Base-by-base conservation (phyloP, 495 filamentous ascomycete genomes). In the Lasiosphaeria hispida region DNA sequence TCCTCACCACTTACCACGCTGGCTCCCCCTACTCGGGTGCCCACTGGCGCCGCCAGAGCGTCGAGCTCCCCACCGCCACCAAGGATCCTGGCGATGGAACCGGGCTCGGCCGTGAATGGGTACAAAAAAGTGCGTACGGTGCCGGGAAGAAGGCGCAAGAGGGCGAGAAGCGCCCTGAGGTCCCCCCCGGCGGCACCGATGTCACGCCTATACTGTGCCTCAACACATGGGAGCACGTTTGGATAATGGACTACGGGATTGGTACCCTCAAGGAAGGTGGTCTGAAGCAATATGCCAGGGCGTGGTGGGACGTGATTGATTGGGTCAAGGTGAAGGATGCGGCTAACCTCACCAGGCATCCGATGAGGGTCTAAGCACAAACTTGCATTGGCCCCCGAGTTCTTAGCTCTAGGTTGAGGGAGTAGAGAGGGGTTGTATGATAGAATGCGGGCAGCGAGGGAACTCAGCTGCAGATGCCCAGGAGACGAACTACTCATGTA, bases 181-280 rank as follows among this genome's bases (percentile, higher is more conserved):
- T 81, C 58, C 82, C 85, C 11, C 87, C 86, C 14, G 88, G 91
- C 6, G 91, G 89, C 10, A 73, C 83, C 50, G 81, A 89, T 52
- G 64, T 92, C 14, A 74, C 83, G 53, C 91, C 93, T 4, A 74
- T 97, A 59, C 75, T 97, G 56, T 96, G 92, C 64, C 80, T 97
- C 44, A 97, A 94, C 71, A 96, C 91, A 23, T 98, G 94, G 94
- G 87, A 97, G 77, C 94, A 98, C 72, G 88, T 86, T 2, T 98
- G 89, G 85, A 73, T 97, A 71, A 80, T 79, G 58, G 91, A 97
- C 69, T 96, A 86, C 66, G 91, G 91, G 23, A 77, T 96, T 14
- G 71, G 66, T 2, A 90, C 90, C n/a, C n/a, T n/a, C 10, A 97
- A 96, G 85, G 23, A 30, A 30, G 23, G 23, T 5, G 23, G 23